Conservation (phyloP, 2,329 filamentous ascomycete species). For the Fusarium sp. region DNA sequence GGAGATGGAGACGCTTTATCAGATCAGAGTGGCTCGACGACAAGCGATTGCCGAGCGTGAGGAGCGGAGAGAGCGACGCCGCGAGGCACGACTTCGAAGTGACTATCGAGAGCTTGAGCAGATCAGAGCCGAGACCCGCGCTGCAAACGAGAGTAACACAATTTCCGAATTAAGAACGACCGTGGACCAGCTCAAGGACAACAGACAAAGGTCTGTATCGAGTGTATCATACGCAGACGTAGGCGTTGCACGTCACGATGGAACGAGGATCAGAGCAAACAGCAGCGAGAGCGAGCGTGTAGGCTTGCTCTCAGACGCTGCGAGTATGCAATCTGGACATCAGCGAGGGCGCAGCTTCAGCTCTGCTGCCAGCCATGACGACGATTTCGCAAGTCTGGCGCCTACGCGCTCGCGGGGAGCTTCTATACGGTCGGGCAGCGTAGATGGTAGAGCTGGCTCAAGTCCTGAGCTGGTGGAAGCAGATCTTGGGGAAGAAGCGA, state of each 20-base stretch:
- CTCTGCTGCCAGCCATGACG: constrained; percentile 68
- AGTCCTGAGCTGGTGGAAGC: constrained; percentile 67
- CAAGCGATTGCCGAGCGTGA: constrained; percentile 83
- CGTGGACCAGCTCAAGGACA: constrained; percentile 68
- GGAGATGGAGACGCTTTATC: constrained; percentile 93
- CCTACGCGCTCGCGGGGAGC: constrained; percentile 57
- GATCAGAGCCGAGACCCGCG: constrained; percentile 70
- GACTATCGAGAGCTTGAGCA: constrained; percentile 78
- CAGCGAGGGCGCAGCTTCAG: constrained; percentile 57
- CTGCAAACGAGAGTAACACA: constrained; percentile 61
- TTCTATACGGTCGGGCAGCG: constrained; percentile 59
- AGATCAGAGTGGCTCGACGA: constrained; percentile 84
- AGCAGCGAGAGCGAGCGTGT: constrained; percentile 79
- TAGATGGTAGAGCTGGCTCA: constrained; percentile 61
- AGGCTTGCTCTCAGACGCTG: constrained; percentile 79
- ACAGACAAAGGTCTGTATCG: constrained; percentile 76
- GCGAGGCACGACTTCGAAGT: constrained; percentile 78
- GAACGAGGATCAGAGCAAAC: constrained; percentile 79
- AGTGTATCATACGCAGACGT: constrained; percentile 83
- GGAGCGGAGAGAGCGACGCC: constrained; percentile 75
- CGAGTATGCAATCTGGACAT: constrained; percentile 67
- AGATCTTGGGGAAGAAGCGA: constrained; percentile 61
- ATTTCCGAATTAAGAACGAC: constrained; percentile 69
- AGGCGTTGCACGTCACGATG: constrained; percentile 82
- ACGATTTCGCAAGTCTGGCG: constrained; percentile 58